Evolutionary conservation across 805 yeast genomes (phyloP), one percentile per base, ranked within the genome.

Genomic region (Saccharomycopsis synnaedendra): DNA sequence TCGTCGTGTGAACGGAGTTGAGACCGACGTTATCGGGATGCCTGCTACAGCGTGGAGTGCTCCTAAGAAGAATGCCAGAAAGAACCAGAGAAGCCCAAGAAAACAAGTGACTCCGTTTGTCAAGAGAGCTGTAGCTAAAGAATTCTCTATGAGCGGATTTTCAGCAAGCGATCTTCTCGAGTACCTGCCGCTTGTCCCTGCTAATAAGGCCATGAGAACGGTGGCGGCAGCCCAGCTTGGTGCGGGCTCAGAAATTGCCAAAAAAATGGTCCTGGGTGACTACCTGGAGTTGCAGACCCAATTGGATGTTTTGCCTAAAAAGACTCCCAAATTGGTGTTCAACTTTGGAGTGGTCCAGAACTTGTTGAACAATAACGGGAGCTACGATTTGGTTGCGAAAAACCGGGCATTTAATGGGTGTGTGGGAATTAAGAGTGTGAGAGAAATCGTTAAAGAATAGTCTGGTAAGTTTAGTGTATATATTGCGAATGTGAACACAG

Each of bases 351-450:
- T 60, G 38, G 64, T 57, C 3, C 47, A 56, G 19, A 58, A 56
- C 33, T 47, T 57, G 2, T 45, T 62, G 49, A 59, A 61, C 51
- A 55, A 51, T 33, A 62, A 60, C 49, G 32, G 50, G 5, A 43
- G 57, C 3, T 41, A 59, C 29, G 50, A 50, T 44, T 49, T 49
- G 28, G 55, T 50, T 8, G 51, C 58, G 0, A 61, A 59, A 50
- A 38, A 54, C 40, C 57, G 52, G 51, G 42, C 60, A 9, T 45
- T 62, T 42, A 51, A 55, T 34, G 62, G 63, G 5, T 55, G 62
- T 37, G 54, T 56, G 4, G 66, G 66, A 32, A 28, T 54, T 5
- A 57, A 55, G 5, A 53, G 60, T 29, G 60, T 60, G n/a, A 60
- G 58, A 48, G 54, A 49, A 32, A 34, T 10, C 37, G n/a, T 10